Evolutionary conservation across 78 protist species (phyloP).

Genomic region (Dictyostelium intermedium): DNA sequence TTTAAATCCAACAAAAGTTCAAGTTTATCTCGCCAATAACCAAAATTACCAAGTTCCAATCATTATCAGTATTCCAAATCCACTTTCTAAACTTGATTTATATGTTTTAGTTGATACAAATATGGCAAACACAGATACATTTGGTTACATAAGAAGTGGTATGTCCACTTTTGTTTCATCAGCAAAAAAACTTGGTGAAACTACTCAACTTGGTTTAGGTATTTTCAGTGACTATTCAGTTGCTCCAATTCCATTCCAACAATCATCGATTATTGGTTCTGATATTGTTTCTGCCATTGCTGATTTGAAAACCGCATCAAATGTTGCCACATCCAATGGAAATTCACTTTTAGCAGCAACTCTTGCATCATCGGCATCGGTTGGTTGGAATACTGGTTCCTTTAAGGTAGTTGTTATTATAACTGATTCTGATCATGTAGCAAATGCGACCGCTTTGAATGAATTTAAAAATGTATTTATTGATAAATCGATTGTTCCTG

Average conservation of each 20-base stretch:
- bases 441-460: background rate
- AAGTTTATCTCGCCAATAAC: background rate
- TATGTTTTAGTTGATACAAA: slow-evolving; percentile 4
- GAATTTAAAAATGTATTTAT: background rate
- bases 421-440: background rate
- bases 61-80: background rate
- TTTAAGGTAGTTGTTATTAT: background rate
- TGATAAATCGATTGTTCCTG: background rate
- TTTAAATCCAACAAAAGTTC: slow-evolving; percentile 8
- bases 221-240: background rate
- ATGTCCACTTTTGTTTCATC: background rate
- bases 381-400: background rate
- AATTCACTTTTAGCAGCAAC: background rate
- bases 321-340: background rate
- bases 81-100: background rate
- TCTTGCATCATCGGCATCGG: background rate
- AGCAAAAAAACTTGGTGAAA: background rate
- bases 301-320: background rate
- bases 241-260: background rate
- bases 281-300: background rate
- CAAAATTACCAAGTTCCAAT: background rate
- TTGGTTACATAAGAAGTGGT: background rate
- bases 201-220: background rate
- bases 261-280: background rate
- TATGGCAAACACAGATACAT: background rate